Evolutionary conservation across 805 yeast genomes (phyloP).

Genomic region (Teunomyces pallodes): DNA sequence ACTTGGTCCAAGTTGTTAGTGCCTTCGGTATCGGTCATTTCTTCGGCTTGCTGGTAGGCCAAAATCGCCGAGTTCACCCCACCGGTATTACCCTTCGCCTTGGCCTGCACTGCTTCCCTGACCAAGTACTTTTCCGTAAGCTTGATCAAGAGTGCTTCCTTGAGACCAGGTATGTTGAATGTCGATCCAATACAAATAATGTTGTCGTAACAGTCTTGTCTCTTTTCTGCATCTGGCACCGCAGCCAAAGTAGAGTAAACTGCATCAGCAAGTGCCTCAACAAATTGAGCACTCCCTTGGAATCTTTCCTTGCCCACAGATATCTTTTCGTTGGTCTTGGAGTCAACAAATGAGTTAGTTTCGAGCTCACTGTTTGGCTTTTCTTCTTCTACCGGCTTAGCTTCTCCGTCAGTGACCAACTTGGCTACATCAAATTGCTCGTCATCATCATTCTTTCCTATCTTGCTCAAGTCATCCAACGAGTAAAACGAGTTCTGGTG

Average conservation of each 20-base stretch:
- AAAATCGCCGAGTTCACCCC: slow-evolving; percentile 39
- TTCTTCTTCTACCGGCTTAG: slow-evolving; percentile 29
- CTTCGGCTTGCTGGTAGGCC: slow-evolving; percentile 44
- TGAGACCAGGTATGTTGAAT: slow-evolving; percentile 69
- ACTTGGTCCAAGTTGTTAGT: slow-evolving; percentile 53
- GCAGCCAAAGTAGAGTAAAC: slow-evolving; percentile 52
- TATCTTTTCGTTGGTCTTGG: slow-evolving; percentile 49
- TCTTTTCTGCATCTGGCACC: slow-evolving; percentile 64
- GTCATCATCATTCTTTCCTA: slow-evolving; percentile 37
- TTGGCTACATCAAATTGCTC: slow-evolving; percentile 88
- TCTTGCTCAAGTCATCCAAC: slow-evolving; percentile 42
- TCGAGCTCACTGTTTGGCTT: slow-evolving; percentile 68
- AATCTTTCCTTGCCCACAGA: slow-evolving; percentile 88
- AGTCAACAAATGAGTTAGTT: slow-evolving; percentile 66
- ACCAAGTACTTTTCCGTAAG: slow-evolving; percentile 57
- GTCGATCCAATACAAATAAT: slow-evolving; percentile 80
- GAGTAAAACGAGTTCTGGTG: slow-evolving; percentile 67
- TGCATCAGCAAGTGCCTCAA: slow-evolving; percentile 51
- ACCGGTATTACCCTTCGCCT: slow-evolving; percentile 20
- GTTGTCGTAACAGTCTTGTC: slow-evolving; percentile 85
- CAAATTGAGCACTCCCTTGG: slow-evolving; percentile 66
- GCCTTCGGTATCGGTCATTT: slow-evolving; percentile 23
- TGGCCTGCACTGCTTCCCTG: slow-evolving; percentile 26
- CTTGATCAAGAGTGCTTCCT: slow-evolving; percentile 61
- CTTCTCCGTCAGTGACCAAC: slow-evolving; percentile 74